Evolutionary conservation across 2,329 filamentous ascomycete species (phyloP).

Genomic region (Calcarisporium arbuscula): DNA sequence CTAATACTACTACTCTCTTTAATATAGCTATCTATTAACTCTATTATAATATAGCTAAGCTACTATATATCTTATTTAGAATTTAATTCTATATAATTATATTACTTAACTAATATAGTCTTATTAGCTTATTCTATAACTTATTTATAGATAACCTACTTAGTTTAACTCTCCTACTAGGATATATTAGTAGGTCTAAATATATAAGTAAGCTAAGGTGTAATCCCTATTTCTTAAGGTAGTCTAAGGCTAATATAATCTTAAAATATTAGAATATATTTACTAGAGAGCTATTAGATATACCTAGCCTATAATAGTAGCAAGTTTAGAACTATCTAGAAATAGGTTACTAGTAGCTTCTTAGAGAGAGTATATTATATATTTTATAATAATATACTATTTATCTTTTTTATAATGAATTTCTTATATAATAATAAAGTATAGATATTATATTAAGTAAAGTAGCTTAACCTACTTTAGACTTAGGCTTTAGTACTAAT

Average conservation of each 20-base stretch:
- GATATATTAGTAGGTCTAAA: constrained; percentile 1
- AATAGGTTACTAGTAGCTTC: constrained; percentile 1
- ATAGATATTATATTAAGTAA: constrained; percentile 1
- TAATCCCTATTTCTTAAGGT: constrained; percentile 2
- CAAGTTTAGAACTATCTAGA: constrained; percentile 1
- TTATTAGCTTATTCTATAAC: neutral
- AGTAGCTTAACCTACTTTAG: neutral
- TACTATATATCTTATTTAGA: constrained; percentile 2
- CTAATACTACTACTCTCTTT: neutral
- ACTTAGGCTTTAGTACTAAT: neutral
- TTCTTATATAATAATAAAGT: constrained; percentile 2
- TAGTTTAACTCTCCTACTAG: constrained; percentile 2
- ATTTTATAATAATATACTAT: constrained; percentile 4
- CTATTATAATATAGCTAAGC: constrained; percentile 1
- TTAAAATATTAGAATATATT: neutral
- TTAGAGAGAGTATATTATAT: constrained; percentile 3
- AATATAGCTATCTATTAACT: constrained; percentile 3
- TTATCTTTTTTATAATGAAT: constrained; percentile 2
- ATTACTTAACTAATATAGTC: neutral
- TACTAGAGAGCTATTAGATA: neutral
- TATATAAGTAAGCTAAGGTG: neutral
- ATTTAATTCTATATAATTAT: constrained; percentile 1
- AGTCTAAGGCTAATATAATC: constrained; percentile 1
- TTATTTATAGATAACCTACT: constrained; percentile 1
- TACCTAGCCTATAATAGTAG: constrained; percentile 3